These are phyloP conservation scores for Debaryomycetaceae sp. DNA, from an alignment of 1,139 yeast genomes.

Conservation along the genomic window DNA sequence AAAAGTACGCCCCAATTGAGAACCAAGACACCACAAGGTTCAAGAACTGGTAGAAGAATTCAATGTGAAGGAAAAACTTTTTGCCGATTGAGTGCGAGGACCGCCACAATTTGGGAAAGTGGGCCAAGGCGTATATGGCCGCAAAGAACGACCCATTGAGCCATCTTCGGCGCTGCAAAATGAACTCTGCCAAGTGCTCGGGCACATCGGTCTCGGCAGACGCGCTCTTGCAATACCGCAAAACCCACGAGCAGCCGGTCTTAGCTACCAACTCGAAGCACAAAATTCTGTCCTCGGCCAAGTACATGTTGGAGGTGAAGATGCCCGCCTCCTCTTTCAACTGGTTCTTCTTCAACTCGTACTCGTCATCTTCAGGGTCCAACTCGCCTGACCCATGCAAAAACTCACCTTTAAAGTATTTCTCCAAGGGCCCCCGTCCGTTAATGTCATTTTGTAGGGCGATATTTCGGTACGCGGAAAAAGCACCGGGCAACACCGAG, in stretches of 20 bases:
- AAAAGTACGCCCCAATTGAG: slow-evolving; percentile 72
- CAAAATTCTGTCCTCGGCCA: slow-evolving; percentile 48
- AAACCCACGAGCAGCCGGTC: slow-evolving; percentile 40
- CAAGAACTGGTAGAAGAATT: slow-evolving; percentile 41
- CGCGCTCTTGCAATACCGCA: slow-evolving; percentile 44
- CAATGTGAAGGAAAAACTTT: slow-evolving; percentile 39
- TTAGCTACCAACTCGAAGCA: slow-evolving; percentile 49
- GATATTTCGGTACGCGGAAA: slow-evolving; percentile 39
- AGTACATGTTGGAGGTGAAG: slow-evolving; percentile 47
- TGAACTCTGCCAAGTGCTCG: slow-evolving; percentile 41
- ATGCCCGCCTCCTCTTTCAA: slow-evolving; percentile 46
- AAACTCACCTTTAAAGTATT: slow-evolving; percentile 47
- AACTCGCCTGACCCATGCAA: slow-evolving; percentile 43
- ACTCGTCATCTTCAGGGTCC: slow-evolving; percentile 46
- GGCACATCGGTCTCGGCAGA: slow-evolving; percentile 50
- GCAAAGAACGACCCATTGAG: slow-evolving; percentile 49
- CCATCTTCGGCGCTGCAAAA: slow-evolving; percentile 49
- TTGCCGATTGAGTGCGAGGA: slow-evolving; percentile 40
- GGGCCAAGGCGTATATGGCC: slow-evolving; percentile 43
- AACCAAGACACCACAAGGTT: slow-evolving; percentile 67
- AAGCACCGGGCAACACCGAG: slow-evolving; percentile 46
- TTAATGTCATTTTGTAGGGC: slow-evolving; percentile 41
- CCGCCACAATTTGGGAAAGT: slow-evolving; percentile 41
- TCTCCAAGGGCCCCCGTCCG: slow-evolving; percentile 44
- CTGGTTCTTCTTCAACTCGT: slow-evolving; percentile 34